Evolutionary conservation across 2,329 filamentous ascomycete species (phyloP).

Genomic region (Aureobasidium mangrovei): DNA sequence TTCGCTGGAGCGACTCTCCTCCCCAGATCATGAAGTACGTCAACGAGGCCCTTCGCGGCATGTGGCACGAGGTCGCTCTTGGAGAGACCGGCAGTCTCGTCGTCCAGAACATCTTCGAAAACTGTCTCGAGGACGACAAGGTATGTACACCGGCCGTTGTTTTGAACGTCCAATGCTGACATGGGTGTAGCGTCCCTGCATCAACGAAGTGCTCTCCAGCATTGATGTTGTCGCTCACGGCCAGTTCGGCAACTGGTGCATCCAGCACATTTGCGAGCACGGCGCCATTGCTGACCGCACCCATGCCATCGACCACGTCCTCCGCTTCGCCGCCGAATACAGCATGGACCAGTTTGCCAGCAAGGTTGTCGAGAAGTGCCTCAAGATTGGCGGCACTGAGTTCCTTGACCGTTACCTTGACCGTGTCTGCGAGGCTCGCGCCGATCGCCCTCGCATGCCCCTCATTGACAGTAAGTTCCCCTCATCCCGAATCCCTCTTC

Average conservation of each 20-base stretch:
- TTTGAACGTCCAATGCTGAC: slow-evolving; percentile 15
- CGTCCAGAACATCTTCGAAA: slow-evolving; percentile 99
- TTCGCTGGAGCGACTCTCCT: slow-evolving; percentile 88
- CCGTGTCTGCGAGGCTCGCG: slow-evolving; percentile 82
- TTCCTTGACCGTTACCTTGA: slow-evolving; percentile 90
- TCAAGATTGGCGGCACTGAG: slow-evolving; percentile 87
- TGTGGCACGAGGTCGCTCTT: slow-evolving; percentile 98
- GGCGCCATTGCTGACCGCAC: slow-evolving; percentile 83
- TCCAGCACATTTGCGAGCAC: slow-evolving; percentile 98
- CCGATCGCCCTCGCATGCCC: slow-evolving; percentile 88
- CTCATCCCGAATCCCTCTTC: neutral
- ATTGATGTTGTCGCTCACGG: slow-evolving; percentile 96
- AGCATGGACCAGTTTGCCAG: slow-evolving; percentile 99
- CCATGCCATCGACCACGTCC: slow-evolving; percentile 89
- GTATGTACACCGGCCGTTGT: slow-evolving; percentile 39
- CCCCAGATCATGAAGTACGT: slow-evolving; percentile 98
- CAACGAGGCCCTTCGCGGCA: slow-evolving; percentile 85
- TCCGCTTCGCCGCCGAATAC: slow-evolving; percentile 87
- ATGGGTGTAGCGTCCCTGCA: slow-evolving; percentile 73
- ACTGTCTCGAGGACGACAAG: slow-evolving; percentile 97
- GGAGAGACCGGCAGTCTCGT: slow-evolving; percentile 96
- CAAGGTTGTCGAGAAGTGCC: slow-evolving; percentile 97
- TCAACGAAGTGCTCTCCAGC: slow-evolving; percentile 89
- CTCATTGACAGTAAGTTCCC: slow-evolving; percentile 70
- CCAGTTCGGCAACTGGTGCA: slow-evolving; percentile 99